phyloP scores from a whole-genome alignment of 1,284 basidiomycete species.

The Volvariella volvacea region DNA sequence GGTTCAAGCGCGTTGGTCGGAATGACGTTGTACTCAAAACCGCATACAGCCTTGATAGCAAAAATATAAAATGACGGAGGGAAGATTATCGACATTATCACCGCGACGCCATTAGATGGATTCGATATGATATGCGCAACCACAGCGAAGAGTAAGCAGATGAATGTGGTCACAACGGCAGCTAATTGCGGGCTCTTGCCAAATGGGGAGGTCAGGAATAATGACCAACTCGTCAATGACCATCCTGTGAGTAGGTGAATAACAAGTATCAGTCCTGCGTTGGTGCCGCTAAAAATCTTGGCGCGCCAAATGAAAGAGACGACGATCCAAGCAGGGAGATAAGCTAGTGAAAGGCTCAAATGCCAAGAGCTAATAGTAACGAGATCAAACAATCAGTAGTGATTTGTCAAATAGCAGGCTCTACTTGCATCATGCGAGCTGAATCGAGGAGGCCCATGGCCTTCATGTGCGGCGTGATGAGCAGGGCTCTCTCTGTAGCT shows the following conservation, averaged over 20 bases:
- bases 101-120: constrained; percentile 39
- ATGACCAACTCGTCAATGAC: constrained; percentile 61
- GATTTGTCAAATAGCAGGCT: neutral
- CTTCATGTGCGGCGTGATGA: constrained; percentile 61
- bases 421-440: constrained; percentile 53
- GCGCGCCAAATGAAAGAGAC: constrained; percentile 58
- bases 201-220: constrained; percentile 64
- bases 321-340: constrained; percentile 51
- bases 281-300: constrained; percentile 59
- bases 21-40: constrained; percentile 55
- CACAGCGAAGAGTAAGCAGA: constrained; percentile 61
- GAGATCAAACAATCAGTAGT: neutral
- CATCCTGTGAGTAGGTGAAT: constrained; percentile 66
- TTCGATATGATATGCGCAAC: constrained; percentile 51
- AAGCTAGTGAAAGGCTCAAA: constrained; percentile 29
- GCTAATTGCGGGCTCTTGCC: constrained; percentile 69
- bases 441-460: constrained; percentile 68
- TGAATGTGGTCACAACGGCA: constrained; percentile 60
- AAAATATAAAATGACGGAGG: constrained; percentile 74
- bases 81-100: constrained; percentile 65
- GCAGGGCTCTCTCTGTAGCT: constrained; percentile 51
- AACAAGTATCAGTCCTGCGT: constrained; percentile 52
- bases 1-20: constrained; percentile 44
- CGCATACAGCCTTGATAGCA: constrained; percentile 57
- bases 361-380: constrained; percentile 14